Evolutionary conservation across 2,329 filamentous ascomycete genomes (phyloP).

Genomic region (Pleomassaria siparia): DNA sequence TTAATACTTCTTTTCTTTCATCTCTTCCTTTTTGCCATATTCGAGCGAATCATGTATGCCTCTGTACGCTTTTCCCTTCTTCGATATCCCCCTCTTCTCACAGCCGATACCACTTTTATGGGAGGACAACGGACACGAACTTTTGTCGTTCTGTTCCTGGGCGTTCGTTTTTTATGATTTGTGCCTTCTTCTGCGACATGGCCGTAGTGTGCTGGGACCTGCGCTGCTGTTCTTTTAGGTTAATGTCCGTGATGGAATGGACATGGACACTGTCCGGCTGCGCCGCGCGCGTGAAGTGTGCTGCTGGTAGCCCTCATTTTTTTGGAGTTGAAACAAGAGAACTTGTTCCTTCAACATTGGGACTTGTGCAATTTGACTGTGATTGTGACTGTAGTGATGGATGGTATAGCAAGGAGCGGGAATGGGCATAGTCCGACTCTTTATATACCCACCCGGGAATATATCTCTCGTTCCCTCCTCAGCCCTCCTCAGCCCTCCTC

Average conservation of each 20-base stretch:
- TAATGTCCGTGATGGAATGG: not conserved
- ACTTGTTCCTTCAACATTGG: constrained; percentile 2
- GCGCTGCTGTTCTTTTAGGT: not conserved
- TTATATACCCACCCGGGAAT: too few species aligned
- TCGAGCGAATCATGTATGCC: not conserved
- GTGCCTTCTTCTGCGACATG: too few species aligned
- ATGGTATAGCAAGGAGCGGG: not conserved
- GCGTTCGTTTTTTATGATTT: not conserved
- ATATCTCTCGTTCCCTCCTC: too few species aligned
- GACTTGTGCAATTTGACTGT: not conserved
- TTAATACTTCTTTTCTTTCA: not conserved
- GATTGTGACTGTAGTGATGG: not conserved
- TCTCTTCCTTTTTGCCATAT: not conserved
- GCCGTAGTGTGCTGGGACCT: not conserved
- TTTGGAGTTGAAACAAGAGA: not conserved
- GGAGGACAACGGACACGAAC: not conserved
- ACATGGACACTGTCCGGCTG: not conserved
- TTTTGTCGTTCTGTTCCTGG: not conserved
- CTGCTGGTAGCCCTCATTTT: not conserved
- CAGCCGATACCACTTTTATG: constrained; percentile 7
- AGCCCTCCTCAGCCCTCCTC: too few species aligned
- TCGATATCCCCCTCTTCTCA: constrained; percentile 1
- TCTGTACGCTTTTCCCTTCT: not conserved
- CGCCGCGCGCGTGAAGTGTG: not conserved
- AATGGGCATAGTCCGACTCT: not conserved